Conservation (phyloP, 1,139 yeast genomes). For the Debaryomyces robertsiae region DNA sequence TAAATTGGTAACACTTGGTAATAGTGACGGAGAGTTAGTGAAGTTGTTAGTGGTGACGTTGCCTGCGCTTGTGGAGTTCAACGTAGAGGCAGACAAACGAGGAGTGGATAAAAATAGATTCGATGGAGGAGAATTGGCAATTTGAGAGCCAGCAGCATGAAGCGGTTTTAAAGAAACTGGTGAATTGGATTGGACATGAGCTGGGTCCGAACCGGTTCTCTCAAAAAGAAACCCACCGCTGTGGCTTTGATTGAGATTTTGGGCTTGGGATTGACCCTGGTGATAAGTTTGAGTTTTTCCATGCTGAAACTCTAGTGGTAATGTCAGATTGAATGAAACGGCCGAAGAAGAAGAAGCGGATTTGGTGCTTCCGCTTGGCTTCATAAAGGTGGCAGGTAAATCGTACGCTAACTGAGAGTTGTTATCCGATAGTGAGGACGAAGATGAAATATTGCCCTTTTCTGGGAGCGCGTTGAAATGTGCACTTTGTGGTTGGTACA, state of each 20-base stretch:
- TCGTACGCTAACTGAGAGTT: constrained; percentile 14
- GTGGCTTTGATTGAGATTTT: constrained; percentile 14
- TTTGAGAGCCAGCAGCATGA: constrained; percentile 10
- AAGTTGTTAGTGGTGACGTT: constrained; percentile 18
- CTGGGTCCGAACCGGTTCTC: constrained; percentile 15
- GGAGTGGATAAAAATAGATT: constrained; percentile 25
- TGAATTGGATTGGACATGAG: constrained; percentile 14
- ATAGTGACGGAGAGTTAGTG: constrained; percentile 22
- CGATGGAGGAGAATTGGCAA: constrained; percentile 29
- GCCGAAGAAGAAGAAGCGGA: constrained; percentile 26
- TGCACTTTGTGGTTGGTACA: constrained; percentile 3
- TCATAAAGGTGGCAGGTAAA: constrained; percentile 17
- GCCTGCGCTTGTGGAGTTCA: constrained; percentile 12
- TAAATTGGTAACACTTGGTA: constrained; percentile 13
- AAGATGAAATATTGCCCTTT: constrained; percentile 3
- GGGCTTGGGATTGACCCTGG: constrained; percentile 15
- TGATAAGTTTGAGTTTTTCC: constrained; percentile 8
- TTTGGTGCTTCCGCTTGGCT: constrained; percentile 25
- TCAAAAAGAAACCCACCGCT: constrained; percentile 24
- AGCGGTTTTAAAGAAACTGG: constrained; percentile 23
- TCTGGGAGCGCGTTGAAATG: constrained; percentile 8
- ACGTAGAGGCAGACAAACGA: constrained; percentile 15
- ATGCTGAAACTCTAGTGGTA: constrained; percentile 3
- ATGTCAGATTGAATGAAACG: constrained; percentile 11
- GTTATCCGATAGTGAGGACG: constrained; percentile 11